Percentiles rank a stretch among this genome's conserved stretches.
These are phyloP conservation scores for Exophiala aquamarina DNA, from an alignment of 2,329 filamentous ascomycete genomes.

Conservation along the genomic window DNA sequence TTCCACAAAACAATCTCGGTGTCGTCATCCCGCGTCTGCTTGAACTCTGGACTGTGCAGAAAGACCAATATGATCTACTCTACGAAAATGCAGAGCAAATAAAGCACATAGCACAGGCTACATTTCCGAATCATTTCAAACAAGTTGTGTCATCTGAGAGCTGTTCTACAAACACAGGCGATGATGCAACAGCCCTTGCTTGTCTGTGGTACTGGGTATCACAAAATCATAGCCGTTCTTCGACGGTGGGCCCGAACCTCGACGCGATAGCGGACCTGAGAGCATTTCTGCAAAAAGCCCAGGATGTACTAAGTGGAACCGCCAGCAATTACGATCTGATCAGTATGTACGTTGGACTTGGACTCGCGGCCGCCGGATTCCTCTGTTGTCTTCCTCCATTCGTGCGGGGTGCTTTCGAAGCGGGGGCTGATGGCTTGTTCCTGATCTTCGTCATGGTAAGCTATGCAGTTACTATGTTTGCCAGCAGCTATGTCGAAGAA, in stretches of 20 bases:
- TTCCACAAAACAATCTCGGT: constrained; percentile 87
- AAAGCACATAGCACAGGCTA: constrained; percentile 70
- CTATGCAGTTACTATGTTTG: constrained; percentile 93
- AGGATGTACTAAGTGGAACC: constrained; percentile 79
- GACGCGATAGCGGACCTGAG: constrained; percentile 6
- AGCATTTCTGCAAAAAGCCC: constrained; percentile 69
- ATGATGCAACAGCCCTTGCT: constrained; percentile 57
- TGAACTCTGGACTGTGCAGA: constrained; percentile 65
- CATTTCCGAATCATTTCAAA: constrained; percentile 57
- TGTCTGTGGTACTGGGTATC: constrained; percentile 63
- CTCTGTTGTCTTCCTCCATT: constrained; percentile 30
- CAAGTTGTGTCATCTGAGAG: constrained; percentile 20
- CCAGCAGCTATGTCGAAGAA: constrained; percentile 95
- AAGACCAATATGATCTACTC: constrained; percentile 66
- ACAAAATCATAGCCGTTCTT: no score
- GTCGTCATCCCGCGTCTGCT: constrained; percentile 80
- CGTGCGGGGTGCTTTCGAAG: constrained; percentile 1
- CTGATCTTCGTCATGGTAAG: constrained; percentile 55
- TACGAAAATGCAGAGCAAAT: constrained; percentile 80
- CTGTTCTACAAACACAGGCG: constrained; percentile 29
- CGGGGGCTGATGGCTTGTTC: constrained; percentile 28
- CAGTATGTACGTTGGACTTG: constrained; percentile 54
- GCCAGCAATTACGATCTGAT: constrained; percentile 87
- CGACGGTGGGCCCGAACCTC: background rate
- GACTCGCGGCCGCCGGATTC: constrained; percentile 33